Conservation (phyloP, 106 monocot species). For the Dendrobium chrysotoxum region DNA sequence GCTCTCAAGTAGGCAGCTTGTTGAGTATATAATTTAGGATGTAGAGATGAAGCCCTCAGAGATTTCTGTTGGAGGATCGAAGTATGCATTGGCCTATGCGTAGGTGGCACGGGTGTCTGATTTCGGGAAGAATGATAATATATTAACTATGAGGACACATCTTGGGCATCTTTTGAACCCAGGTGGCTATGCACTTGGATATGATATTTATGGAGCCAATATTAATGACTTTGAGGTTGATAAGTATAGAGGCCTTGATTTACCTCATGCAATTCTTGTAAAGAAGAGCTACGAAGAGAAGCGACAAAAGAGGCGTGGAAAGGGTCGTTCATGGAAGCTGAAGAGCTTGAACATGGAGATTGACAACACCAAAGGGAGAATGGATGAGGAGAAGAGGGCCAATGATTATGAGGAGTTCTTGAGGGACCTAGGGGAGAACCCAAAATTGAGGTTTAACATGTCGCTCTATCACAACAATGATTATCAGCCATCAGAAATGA, state of each 20-base stretch:
- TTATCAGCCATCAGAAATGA: slow-evolving; percentile 54
- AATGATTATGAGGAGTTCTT: slow-evolving; percentile 72
- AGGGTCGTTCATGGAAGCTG: slow-evolving; percentile 66
- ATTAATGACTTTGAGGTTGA: slow-evolving; percentile 62
- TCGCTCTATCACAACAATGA: slow-evolving; percentile 67
- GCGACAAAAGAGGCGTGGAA: slow-evolving; percentile 35
- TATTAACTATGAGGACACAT: slow-evolving; percentile 62
- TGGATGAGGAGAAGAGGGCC: slow-evolving; percentile 58
- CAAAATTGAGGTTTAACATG: slow-evolving; percentile 58
- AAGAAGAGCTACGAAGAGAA: slow-evolving; percentile 88
- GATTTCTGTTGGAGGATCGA: slow-evolving; percentile 38
- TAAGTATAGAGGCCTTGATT: slow-evolving; percentile 45
- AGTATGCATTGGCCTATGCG: slow-evolving; percentile 43
- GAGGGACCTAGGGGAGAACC: slow-evolving; percentile 72
- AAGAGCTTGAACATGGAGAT: slow-evolving; percentile 69
- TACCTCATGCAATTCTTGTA: slow-evolving; percentile 53
- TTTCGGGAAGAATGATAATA: slow-evolving; percentile 58
- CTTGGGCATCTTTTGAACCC: slow-evolving; percentile 67
- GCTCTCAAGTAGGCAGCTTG: slow-evolving; percentile 44
- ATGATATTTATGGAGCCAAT: slow-evolving; percentile 75
- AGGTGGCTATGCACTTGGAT: slow-evolving; percentile 76
- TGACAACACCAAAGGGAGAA: slow-evolving; percentile 27
- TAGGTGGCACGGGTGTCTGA: slow-evolving; percentile 78
- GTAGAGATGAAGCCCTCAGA: slow-evolving; percentile 28
- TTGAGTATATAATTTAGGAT: slow-evolving; percentile 51